A percentile compares a stretch with the other conserved stretches of the same genome.
Conservation (phyloP, 106 monocot genomes). For the Dendrobium huoshanense region DNA sequence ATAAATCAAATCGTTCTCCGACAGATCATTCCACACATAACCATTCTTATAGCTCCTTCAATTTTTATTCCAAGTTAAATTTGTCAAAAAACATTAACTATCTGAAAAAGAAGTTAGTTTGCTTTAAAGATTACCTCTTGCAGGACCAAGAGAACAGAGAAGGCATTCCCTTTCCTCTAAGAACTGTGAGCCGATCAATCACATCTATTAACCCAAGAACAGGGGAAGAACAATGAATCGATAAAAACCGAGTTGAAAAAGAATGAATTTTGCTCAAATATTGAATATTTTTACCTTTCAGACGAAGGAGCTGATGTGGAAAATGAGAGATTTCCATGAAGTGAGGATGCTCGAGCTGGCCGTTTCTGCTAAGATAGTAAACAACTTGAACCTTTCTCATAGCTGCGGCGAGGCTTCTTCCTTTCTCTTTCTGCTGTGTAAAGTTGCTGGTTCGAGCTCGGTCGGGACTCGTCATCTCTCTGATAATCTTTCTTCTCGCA, state of each 20-base stretch:
- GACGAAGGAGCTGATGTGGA: constrained; percentile 56
- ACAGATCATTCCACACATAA: constrained; percentile 89
- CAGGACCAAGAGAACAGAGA: constrained; percentile 88
- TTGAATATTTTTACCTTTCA: constrained; percentile 17
- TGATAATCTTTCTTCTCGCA: constrained; percentile 17
- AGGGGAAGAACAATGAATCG: too few relatives aligned
- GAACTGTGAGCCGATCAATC: constrained; percentile 43
- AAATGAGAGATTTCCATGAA: constrained; percentile 79
- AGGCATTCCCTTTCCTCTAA: constrained; percentile 67
- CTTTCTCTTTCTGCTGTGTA: neutral
- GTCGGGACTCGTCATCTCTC: constrained; percentile 44
- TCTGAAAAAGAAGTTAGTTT: neutral
- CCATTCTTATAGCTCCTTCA: constrained; percentile 86
- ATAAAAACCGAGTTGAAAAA: too few relatives aligned
- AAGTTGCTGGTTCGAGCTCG: constrained; percentile 11
- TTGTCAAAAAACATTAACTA: neutral
- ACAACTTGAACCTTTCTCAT: constrained; percentile 59
- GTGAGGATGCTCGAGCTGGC: constrained; percentile 94
- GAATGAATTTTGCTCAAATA: too few relatives aligned
- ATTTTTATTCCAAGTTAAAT: neutral
- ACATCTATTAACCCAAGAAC: constrained; percentile 36
- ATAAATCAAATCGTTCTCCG: constrained; percentile 71
- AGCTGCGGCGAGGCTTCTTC: neutral
- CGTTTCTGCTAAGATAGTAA: constrained; percentile 82
- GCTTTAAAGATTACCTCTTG: constrained; percentile 43